Evolutionary conservation across 768 basidiomycete genomes (phyloP), one percentile per base, ranked within the genome.

Genomic region (Chalciporus pseudorubinellus): DNA sequence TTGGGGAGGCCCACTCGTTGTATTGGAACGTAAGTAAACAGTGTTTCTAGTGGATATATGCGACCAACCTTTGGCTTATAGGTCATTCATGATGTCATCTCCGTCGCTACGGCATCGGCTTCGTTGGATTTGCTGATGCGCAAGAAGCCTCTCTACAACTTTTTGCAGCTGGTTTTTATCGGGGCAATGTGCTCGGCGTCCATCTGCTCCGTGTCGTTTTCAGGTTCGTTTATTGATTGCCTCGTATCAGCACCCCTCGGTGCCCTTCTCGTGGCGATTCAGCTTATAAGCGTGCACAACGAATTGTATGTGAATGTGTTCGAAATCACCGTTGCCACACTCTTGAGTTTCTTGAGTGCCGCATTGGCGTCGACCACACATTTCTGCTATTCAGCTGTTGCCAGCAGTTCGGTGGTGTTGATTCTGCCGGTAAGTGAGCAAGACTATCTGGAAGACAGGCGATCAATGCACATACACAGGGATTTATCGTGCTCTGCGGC

Each of bases 81-180:
- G 80, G 90, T 92, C 57, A 90, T 92, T n/a, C 88, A 92, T 58
- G 91, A 94, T 62, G 75, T 82, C 38, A 74, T 87, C 43, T 84
- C 83, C 0, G 90, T 90, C 13, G 82, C 85, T 6, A 83, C 84
- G 26, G 92, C 90, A 1, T 83, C 82, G 2, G 70, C 74, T 16
- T 76, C 80, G 46, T 75, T 94, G n/a, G 87, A 92, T 60, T 62
- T 69, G 28, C 72, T 93, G 47, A 92, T 93, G 90, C 77, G 76
- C 48, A 73, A 80, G 53, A 71, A 77, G 44, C 82, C 84, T 33
- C 60, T 82, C 44, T 89, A 91, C 54, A 73, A 68, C 45, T 74
- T 79, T 63, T 80, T 77, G 74, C 76, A 85, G 63, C 74, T 82
- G 28, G 70, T 87, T 48, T 51, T 92, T 46, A 79, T 90, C 34